A percentile compares a stretch with the other conserved stretches of the same genome.
Conservation (phyloP, 257 asterid genomes). For the Fraxinus anomala region DNA sequence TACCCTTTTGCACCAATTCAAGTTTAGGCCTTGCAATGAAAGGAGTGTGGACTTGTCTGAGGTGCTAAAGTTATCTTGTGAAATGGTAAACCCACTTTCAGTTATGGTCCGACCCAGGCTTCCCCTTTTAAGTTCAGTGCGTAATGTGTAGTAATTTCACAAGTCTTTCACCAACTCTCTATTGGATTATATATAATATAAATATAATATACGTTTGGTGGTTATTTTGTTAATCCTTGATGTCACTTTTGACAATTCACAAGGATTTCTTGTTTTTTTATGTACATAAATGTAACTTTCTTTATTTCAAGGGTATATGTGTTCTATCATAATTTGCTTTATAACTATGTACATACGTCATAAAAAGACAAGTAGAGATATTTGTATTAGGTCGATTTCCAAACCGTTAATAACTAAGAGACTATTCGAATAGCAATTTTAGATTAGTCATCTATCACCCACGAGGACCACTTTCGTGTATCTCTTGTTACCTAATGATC, state of each 20-base stretch:
- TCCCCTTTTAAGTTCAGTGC: background rate
- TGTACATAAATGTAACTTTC: conserved; percentile 4
- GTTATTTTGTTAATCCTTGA: background rate
- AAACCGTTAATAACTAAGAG: no score
- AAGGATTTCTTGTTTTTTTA: background rate
- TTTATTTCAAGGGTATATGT: background rate
- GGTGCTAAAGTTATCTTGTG: conserved; percentile 52
- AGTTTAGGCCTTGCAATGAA: conserved; percentile 22
- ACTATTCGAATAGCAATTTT: no score
- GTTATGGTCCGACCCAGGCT: conserved; percentile 49
- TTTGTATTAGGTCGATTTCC: background rate
- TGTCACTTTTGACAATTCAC: background rate
- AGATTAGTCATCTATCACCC: background rate
- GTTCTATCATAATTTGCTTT: background rate
- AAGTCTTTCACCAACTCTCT: background rate
- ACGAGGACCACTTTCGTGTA: no score
- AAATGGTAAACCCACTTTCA: conserved; percentile 71
- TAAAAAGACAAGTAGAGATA: no score
- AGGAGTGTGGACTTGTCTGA: conserved; percentile 53
- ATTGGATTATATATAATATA: background rate
- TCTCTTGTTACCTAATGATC: background rate
- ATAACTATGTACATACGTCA: background rate
- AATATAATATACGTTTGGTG: background rate
- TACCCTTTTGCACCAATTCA: conserved; percentile 55
- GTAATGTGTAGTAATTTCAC: conserved; percentile 14